A percentile compares a stretch with the other conserved stretches of the same genome.
Conservation (phyloP, 106 monocot genomes). For the Ottelia alismoides region DNA sequence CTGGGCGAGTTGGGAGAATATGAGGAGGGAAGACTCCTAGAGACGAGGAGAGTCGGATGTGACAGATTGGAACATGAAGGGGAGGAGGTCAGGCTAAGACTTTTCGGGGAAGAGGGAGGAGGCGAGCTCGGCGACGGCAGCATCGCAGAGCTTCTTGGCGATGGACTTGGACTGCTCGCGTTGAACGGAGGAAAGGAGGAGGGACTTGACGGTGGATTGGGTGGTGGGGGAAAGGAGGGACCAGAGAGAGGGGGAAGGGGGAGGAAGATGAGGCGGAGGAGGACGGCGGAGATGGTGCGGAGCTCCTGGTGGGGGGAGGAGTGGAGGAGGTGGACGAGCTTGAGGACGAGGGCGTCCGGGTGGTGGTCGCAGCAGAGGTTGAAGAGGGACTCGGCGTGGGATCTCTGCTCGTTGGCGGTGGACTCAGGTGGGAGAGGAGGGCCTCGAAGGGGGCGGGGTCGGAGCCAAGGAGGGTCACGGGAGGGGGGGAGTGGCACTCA, state of each 20-base stretch:
- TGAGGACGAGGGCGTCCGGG: constrained; percentile 53
- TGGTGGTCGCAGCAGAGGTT: constrained; percentile 58
- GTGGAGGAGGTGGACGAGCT: constrained; percentile 51
- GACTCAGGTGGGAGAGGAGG: constrained; percentile 65
- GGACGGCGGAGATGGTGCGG: constrained; percentile 78
- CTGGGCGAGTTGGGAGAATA: constrained; percentile 79
- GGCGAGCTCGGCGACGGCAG: constrained; percentile 80
- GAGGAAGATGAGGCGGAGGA: constrained; percentile 76
- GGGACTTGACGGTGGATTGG: constrained; percentile 47
- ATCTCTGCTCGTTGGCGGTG: constrained; percentile 63
- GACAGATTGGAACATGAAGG: constrained; percentile 84
- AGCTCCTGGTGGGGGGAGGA: constrained; percentile 51
- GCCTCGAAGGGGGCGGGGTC: constrained; percentile 58
- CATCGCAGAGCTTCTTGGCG: constrained; percentile 86
- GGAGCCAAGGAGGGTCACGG: constrained; percentile 32
- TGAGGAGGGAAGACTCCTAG: constrained; percentile 68
- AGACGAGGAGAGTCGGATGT: constrained; percentile 37
- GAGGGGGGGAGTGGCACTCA: too few relatives aligned
- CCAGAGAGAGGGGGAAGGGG: constrained; percentile 34
- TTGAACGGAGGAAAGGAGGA: constrained; percentile 48
- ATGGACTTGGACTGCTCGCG: constrained; percentile 49
- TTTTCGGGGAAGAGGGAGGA: constrained; percentile 58
- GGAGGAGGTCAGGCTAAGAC: constrained; percentile 85
- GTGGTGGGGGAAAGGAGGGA: constrained; percentile 38
- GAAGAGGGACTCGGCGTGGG: constrained; percentile 75